A percentile compares a stretch with the other conserved stretches of the same genome.
phyloP scores from a whole-genome alignment of 768 basidiomycete species.

The Russula foetens region DNA sequence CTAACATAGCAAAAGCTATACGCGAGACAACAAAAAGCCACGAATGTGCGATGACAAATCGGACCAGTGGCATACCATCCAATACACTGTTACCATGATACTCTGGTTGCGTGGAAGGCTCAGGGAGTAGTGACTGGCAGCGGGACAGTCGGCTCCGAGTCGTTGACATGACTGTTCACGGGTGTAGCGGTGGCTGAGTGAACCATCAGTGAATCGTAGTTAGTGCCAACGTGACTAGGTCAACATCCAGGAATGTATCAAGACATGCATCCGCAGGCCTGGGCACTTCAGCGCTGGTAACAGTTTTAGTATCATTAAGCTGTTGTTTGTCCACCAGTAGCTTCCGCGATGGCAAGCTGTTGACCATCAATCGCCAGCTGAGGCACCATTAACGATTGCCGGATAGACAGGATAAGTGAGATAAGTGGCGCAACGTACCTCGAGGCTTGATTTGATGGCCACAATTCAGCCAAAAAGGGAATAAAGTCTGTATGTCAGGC shows the following conservation, averaged over 20 bases:
- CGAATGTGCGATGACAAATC: too few species aligned
- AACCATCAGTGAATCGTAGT: background rate
- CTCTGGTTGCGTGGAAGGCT: background rate
- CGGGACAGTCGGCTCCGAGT: background rate
- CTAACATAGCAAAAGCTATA: too few species aligned
- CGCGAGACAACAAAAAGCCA: too few species aligned
- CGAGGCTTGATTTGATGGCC: background rate
- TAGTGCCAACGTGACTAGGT: too few species aligned
- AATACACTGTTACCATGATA: too few species aligned
- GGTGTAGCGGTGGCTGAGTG: background rate
- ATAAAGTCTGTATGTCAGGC: background rate
- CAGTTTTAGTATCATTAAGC: too few species aligned
- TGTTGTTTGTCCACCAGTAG: too few species aligned
- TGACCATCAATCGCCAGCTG: background rate
- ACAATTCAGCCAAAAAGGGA: background rate
- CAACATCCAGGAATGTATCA: background rate
- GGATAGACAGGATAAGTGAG: background rate
- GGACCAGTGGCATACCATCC: too few species aligned
- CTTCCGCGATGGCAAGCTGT: background rate
- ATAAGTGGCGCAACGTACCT: background rate
- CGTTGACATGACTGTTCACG: background rate
- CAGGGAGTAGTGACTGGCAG: background rate
- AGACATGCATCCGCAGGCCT: background rate
- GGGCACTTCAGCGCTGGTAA: background rate
- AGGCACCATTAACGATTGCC: background rate